Evolutionary conservation across 2,329 filamentous ascomycete genomes (phyloP).

Genomic region (Trichophyton rubrum): DNA sequence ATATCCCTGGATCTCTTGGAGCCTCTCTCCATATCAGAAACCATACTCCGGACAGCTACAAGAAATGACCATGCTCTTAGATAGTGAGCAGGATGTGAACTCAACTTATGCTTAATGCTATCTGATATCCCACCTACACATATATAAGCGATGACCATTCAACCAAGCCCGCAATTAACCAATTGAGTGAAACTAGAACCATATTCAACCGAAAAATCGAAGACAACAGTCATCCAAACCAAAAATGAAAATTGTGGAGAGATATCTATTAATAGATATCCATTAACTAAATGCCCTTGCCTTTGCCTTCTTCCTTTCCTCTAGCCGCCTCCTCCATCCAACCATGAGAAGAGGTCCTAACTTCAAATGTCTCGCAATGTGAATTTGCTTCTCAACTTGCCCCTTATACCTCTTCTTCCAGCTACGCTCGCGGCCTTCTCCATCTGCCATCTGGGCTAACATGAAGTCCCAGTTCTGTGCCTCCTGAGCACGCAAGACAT

Average conservation of each 20-base stretch:
- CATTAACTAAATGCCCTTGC: background rate
- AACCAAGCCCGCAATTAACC: background rate
- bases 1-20: background rate
- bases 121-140: background rate
- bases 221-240: background rate
- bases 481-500: conserved; percentile 21
- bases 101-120: background rate
- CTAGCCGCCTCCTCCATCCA: background rate
- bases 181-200: background rate
- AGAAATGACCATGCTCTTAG: background rate
- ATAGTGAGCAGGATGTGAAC: background rate
- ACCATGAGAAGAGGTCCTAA: background rate
- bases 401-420: conserved; percentile 25
- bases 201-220: background rate
- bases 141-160: background rate
- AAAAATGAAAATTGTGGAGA: background rate
- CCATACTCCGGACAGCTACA: background rate
- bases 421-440: conserved; percentile 27
- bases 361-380: background rate
- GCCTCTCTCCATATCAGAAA: no score
- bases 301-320: conserved; percentile 1
- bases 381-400: conserved; percentile 17
- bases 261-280: background rate
- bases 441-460: conserved; percentile 32
- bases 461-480: conserved; percentile 31